Conservation (phyloP, 2,329 filamentous ascomycete genomes). For the Aspergillus pseudoglaucus region DNA sequence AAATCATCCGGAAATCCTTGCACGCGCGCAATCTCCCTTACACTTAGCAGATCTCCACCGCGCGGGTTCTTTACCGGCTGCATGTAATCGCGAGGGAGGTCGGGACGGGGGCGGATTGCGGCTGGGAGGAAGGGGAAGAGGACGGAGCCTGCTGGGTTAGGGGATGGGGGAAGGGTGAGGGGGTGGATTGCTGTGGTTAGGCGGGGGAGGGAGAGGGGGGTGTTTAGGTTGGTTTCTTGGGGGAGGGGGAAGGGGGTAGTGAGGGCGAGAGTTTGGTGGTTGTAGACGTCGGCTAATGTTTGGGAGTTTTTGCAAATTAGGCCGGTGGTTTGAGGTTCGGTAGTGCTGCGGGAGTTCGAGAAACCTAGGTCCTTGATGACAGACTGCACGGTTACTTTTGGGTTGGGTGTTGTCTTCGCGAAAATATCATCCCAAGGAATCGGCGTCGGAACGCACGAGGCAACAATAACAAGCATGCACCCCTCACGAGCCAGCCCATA, state of each 20-base stretch:
- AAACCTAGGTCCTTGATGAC: not conserved
- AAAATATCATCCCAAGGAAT: not conserved
- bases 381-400: not conserved
- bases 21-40: constrained; percentile 12
- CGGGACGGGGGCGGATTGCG: no score
- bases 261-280: not conserved
- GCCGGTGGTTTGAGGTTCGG: not conserved
- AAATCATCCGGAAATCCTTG: constrained; percentile 13
- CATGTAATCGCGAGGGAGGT: not conserved
- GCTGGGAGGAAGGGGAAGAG: no score
- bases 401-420: not conserved
- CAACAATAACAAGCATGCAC: not conserved
- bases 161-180: no score
- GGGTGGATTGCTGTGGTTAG: no score
- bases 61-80: not conserved
- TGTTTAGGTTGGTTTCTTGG: no score
- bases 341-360: not conserved
- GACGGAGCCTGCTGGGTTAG: no score
- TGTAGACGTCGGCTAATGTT: not conserved
- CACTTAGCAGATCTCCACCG: constrained; percentile 2
- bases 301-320: not conserved
- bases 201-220: no score
- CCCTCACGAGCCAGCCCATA: not conserved
- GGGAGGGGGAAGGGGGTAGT: no score
- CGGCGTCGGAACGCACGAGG: not conserved